Evolutionary conservation across 2,329 filamentous ascomycete genomes (phyloP).

Genomic region (Lecanoromycetidae sp.): DNA sequence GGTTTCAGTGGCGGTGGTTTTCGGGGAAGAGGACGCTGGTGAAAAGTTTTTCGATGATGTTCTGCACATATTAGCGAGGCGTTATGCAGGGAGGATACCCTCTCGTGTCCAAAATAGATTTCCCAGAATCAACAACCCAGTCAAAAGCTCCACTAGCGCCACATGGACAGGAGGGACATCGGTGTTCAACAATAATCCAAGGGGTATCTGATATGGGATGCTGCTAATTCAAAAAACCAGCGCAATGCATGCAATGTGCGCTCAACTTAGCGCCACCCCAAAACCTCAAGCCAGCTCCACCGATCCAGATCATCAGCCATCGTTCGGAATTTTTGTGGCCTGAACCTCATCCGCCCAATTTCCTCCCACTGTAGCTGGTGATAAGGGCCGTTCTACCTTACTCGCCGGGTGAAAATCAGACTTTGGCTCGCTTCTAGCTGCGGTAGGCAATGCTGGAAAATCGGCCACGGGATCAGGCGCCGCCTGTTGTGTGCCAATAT

Average conservation of each 20-base stretch:
- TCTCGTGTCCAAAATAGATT: background rate
- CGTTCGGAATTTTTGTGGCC: conserved; percentile 3
- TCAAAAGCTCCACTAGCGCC: too few relatives aligned
- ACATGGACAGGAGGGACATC: background rate
- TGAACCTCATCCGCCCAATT: conserved; percentile 19
- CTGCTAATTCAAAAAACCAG: background rate
- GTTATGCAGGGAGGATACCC: conserved; percentile 3
- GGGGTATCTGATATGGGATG: background rate
- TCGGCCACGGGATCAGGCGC: conserved; percentile 11
- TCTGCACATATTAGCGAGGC: conserved; percentile 14
- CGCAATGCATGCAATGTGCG: background rate
- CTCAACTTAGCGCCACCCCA: background rate
- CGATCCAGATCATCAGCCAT: background rate
- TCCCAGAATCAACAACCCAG: background rate
- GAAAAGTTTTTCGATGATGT: background rate
- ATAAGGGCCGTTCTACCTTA: background rate
- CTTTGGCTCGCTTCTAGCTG: background rate
- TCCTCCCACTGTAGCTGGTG: background rate
- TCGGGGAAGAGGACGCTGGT: conserved; percentile 34
- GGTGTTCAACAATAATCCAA: background rate
- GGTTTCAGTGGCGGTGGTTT: conserved; percentile 31
- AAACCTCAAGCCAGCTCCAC: background rate
- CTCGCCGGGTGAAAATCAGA: background rate
- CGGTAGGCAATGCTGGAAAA: conserved; percentile 15
- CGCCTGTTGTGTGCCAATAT: background rate